Evolutionary conservation across 106 monocot genomes (phyloP).

Genomic region (Alisma plantagoaquatica): DNA sequence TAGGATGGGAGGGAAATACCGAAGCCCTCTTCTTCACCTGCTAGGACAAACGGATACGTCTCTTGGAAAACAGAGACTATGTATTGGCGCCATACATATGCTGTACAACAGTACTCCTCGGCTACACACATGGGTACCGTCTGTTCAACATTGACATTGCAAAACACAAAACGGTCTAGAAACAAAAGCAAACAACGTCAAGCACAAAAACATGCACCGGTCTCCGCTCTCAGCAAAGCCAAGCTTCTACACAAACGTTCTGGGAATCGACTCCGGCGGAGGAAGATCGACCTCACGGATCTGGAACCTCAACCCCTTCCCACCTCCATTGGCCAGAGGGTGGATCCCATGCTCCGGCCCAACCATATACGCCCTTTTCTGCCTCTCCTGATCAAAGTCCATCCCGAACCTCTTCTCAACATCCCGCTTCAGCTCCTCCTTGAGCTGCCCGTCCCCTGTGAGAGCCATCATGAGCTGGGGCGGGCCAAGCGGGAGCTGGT

Average conservation of each 20-base stretch:
- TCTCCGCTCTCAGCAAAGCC: too few relatives aligned
- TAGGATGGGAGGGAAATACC: too few relatives aligned
- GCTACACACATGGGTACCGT: too few relatives aligned
- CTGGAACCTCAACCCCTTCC: slow-evolving; percentile 50
- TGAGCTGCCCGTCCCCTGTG: slow-evolving; percentile 63
- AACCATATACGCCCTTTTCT: slow-evolving; percentile 49
- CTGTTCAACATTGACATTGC: too few relatives aligned
- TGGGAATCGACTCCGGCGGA: slow-evolving; percentile 2
- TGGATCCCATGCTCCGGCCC: slow-evolving; percentile 85
- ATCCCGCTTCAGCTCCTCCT: slow-evolving; percentile 31
- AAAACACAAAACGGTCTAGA: too few relatives aligned
- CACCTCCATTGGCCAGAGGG: slow-evolving; percentile 69
- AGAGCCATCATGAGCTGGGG: slow-evolving; percentile 81
- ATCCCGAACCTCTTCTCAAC: slow-evolving; percentile 61
- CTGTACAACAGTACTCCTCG: too few relatives aligned
- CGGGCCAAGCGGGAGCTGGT: slow-evolving; percentile 46
- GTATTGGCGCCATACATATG: too few relatives aligned
- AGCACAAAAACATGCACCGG: too few relatives aligned
- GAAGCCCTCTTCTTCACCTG: too few relatives aligned
- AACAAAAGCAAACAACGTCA: too few relatives aligned
- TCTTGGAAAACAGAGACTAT: too few relatives aligned
- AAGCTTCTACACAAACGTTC: neutral
- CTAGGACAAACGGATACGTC: too few relatives aligned
- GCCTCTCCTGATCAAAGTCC: slow-evolving; percentile 46
- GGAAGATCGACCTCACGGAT: slow-evolving; percentile 51